Percentiles rank a stretch among this genome's conserved stretches.
Conservation (phyloP, 176 grass and related monocot genomes). For the Dendrocalamus sinicus region DNA sequence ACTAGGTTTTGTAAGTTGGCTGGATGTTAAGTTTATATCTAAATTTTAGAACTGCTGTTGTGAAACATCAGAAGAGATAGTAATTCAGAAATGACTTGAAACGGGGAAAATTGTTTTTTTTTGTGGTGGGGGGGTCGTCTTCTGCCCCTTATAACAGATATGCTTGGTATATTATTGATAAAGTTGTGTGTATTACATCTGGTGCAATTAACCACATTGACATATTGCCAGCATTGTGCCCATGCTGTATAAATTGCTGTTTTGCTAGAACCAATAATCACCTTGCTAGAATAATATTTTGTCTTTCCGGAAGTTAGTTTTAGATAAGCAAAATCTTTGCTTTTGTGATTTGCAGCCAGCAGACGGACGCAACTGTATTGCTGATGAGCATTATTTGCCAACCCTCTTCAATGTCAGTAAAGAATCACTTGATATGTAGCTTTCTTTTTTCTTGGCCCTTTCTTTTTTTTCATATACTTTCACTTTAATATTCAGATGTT, state of each 20-base stretch:
- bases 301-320: background rate
- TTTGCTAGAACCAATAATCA: slow-evolving; percentile 25
- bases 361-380: slow-evolving; percentile 92
- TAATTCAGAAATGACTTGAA: slow-evolving; percentile 16
- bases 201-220: slow-evolving; percentile 23
- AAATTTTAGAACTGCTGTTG: background rate
- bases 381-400: slow-evolving; percentile 99
- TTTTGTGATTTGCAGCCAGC: slow-evolving; percentile 80
- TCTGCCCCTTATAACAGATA: background rate
- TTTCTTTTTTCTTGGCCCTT: background rate
- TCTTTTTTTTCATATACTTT: slow-evolving; percentile 37
- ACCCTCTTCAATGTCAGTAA: slow-evolving; percentile 89
- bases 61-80: slow-evolving; percentile 14
- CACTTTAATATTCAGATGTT: slow-evolving; percentile 66
- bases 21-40: slow-evolving; percentile 21
- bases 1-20: slow-evolving; percentile 13
- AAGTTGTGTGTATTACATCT: background rate
- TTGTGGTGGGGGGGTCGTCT: background rate
- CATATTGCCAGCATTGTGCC: background rate
- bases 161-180: slow-evolving; percentile 2
- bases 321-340: slow-evolving; percentile 29
- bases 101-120: background rate
- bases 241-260: slow-evolving; percentile 14
- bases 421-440: slow-evolving; percentile 28
- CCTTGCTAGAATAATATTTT: background rate